These are phyloP conservation scores for Pythium pyrilobum DNA, from an alignment of 352 stramenopile species.

Conservation along the genomic window DNA sequence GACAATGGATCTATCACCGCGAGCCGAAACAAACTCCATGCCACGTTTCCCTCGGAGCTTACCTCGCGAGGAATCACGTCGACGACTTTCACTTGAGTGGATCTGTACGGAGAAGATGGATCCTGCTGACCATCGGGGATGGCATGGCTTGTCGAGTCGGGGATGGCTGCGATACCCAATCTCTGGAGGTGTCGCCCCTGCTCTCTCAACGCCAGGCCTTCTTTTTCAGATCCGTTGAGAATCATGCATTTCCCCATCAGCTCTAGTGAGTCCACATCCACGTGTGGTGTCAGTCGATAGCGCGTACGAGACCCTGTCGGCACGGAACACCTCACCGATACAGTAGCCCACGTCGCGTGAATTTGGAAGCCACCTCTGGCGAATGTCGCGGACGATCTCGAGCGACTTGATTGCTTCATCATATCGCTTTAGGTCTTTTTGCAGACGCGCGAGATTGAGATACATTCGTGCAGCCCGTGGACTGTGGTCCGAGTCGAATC, in stretches of 20 bases:
- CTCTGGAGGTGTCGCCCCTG: constrained; percentile 61
- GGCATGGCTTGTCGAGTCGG: constrained; percentile 4
- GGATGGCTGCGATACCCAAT: constrained; percentile 12
- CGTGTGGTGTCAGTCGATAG: too few relatives aligned
- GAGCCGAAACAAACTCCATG: too few relatives aligned
- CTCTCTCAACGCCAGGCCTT: constrained; percentile 44
- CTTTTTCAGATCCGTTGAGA: constrained; percentile 41
- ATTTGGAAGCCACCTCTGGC: constrained; percentile 62
- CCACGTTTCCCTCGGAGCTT: too few relatives aligned
- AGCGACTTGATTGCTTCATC: constrained; percentile 52
- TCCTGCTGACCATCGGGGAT: not conserved
- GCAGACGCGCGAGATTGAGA: constrained; percentile 65
- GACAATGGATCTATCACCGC: too few relatives aligned
- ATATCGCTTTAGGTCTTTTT: constrained; percentile 62
- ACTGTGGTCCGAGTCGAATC: constrained; percentile 69
- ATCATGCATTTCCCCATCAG: constrained; percentile 74
- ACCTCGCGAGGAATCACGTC: constrained; percentile 14
- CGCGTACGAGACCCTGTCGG: not conserved
- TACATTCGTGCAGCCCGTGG: constrained; percentile 58
- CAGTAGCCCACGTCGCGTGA: constrained; percentile 70
- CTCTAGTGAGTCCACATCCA: constrained; percentile 26
- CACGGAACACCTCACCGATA: constrained; percentile 31
- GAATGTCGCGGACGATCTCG: constrained; percentile 56
- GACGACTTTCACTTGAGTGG: constrained; percentile 6
- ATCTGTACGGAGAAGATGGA: not conserved